These are phyloP conservation scores for Tylopilus balloui DNA, from an alignment of 768 basidiomycete species.

Conservation along the genomic window DNA sequence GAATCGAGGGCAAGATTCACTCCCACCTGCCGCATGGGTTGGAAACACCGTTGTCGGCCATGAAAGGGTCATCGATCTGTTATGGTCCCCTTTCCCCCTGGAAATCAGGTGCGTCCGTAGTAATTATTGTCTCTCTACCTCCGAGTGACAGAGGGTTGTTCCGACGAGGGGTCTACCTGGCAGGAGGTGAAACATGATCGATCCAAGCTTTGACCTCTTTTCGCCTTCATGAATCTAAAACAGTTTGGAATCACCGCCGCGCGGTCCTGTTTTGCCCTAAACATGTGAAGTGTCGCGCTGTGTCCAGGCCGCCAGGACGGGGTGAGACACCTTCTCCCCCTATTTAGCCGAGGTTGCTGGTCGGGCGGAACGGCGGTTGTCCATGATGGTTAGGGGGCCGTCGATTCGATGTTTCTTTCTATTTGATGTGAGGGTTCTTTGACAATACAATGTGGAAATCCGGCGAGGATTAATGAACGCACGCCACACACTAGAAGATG, in stretches of 20 bases:
- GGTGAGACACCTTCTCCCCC: neutral
- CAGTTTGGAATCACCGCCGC: neutral
- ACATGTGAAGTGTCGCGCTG: neutral
- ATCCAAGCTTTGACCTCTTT: neutral
- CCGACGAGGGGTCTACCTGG: conserved; percentile 8
- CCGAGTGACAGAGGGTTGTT: conserved; percentile 5
- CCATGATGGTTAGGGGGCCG: neutral
- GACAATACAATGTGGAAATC: neutral
- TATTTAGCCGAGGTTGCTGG: neutral
- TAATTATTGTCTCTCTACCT: neutral
- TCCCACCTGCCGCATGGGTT: conserved; percentile 1
- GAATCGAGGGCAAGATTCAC: neutral
- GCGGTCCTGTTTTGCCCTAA: neutral
- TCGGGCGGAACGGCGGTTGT: neutral
- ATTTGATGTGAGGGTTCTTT: neutral
- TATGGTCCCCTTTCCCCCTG: neutral
- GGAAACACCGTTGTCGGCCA: conserved; percentile 1
- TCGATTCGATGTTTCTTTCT: neutral
- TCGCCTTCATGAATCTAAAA: conserved; percentile 1
- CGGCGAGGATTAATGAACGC: neutral
- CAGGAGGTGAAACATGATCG: conserved; percentile 4
- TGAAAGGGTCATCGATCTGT: conserved; percentile 5
- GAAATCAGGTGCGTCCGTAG: conserved; percentile 3
- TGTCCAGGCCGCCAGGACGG: no score
- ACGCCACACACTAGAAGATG: neutral